A percentile compares a stretch with the other conserved stretches of the same genome.
These are phyloP conservation scores for Scolecobasidium constrictum DNA, from an alignment of 2,329 filamentous ascomycete species.

Conservation along the genomic window DNA sequence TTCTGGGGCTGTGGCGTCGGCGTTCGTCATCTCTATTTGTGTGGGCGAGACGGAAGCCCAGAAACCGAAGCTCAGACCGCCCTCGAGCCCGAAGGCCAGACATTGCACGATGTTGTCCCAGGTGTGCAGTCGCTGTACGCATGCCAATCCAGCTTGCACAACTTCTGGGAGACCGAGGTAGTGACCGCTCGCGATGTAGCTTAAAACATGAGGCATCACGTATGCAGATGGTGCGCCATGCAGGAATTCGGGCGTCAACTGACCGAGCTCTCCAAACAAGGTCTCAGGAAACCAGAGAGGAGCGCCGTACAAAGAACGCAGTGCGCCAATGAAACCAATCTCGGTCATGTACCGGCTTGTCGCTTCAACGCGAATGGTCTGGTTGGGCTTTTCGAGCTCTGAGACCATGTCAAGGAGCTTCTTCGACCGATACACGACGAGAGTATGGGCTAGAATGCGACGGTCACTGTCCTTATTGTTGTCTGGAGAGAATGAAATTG, in stretches of 20 bases:
- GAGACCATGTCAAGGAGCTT: constrained; percentile 1
- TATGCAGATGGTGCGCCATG: background rate
- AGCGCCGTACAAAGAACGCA: constrained; percentile 8
- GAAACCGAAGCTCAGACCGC: constrained; percentile 29
- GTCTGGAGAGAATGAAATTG: constrained; percentile 12
- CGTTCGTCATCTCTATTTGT: background rate
- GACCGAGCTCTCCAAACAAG: background rate
- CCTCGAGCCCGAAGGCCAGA: constrained; percentile 47
- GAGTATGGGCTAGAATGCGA: background rate
- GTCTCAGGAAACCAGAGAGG: background rate
- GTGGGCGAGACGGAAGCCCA: constrained; percentile 18
- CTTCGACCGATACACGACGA: constrained; percentile 1
- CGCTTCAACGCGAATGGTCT: background rate
- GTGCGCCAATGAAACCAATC: background rate
- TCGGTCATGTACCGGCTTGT: constrained; percentile 2
- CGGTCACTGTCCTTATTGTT: too few species aligned
- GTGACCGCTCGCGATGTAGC: constrained; percentile 53
- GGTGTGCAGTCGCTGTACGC: constrained; percentile 46
- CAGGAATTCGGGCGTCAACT: background rate
- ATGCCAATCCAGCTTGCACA: constrained; percentile 45
- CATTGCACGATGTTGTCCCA: constrained; percentile 54
- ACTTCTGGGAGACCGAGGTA: constrained; percentile 46
- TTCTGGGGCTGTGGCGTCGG: constrained; percentile 6
- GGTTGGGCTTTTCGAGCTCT: background rate
- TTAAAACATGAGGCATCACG: constrained; percentile 29